phyloP scores from a whole-genome alignment of 352 stramenopile genomes.

The Phytophthora pistaciae region DNA sequence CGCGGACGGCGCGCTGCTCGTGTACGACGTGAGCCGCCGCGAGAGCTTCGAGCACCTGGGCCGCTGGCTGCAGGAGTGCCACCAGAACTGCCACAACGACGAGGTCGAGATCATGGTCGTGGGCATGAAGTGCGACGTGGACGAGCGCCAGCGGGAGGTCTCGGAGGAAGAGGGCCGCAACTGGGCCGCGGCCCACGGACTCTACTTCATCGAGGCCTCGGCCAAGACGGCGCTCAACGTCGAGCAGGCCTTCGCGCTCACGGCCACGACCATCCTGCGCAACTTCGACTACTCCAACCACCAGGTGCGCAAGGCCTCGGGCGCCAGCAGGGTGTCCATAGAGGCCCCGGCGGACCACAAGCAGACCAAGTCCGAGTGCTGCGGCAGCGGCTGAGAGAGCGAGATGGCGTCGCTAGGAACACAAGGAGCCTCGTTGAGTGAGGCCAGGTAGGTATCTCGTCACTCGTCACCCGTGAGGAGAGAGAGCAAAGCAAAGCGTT shows the following conservation, averaged over 20 bases:
- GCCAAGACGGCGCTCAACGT: conserved; percentile 87
- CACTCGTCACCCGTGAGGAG: neutral
- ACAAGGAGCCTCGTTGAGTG: neutral
- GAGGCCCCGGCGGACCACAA: conserved; percentile 35
- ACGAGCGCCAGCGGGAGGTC: conserved; percentile 65
- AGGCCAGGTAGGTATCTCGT: conserved; percentile 27
- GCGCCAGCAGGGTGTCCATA: conserved; percentile 49
- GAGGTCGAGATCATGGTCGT: conserved; percentile 89
- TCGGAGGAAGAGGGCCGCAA: conserved; percentile 71
- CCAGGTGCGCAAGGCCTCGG: conserved; percentile 56
- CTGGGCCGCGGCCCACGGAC: conserved; percentile 66
- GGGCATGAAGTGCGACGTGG: conserved; percentile 86
- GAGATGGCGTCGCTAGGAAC: neutral
- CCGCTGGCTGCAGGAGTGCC: conserved; percentile 85
- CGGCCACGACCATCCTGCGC: conserved; percentile 73
- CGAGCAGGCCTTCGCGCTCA: conserved; percentile 79
- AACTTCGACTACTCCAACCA: conserved; percentile 82
- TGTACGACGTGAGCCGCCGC: conserved; percentile 87
- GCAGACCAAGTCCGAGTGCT: conserved; percentile 48
- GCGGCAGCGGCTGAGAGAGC: conserved; percentile 18
- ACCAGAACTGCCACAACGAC: conserved; percentile 89
- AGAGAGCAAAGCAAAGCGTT: too few relatives aligned
- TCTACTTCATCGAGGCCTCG: conserved; percentile 89
- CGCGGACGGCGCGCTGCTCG: conserved; percentile 87
- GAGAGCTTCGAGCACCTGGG: conserved; percentile 84